Conservation (phyloP, 257 asterid species). For the Pogostemon cablin region DNA sequence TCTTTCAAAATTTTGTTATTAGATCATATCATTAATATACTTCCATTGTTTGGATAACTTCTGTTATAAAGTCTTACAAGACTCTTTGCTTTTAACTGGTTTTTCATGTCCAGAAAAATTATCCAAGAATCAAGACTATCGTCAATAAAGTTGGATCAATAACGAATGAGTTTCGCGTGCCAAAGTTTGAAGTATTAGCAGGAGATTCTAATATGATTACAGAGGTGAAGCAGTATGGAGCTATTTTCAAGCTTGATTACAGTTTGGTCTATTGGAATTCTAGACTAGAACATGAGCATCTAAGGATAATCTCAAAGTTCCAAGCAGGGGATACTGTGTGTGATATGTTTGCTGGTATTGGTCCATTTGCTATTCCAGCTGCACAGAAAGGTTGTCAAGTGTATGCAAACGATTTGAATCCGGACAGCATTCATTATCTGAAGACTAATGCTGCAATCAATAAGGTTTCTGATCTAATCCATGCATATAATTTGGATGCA, state of each 20-base stretch:
- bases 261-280: slow-evolving; percentile 97
- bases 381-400: slow-evolving; percentile 93
- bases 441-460: slow-evolving; percentile 78
- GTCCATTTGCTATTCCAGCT: slow-evolving; percentile 96
- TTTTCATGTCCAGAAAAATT: slow-evolving; percentile 65
- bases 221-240: slow-evolving; percentile 85
- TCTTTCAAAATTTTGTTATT: background rate
- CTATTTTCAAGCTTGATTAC: slow-evolving; percentile 93
- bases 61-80: background rate
- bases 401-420: slow-evolving; percentile 90
- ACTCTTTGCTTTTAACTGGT: slow-evolving; percentile 20
- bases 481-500: slow-evolving; percentile 81
- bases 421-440: slow-evolving; percentile 77
- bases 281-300: slow-evolving; percentile 93
- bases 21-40: background rate
- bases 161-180: slow-evolving; percentile 90
- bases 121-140: slow-evolving; percentile 85
- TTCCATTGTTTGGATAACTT: slow-evolving; percentile 19
- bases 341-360: slow-evolving; percentile 96
- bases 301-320: slow-evolving; percentile 74
- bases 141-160: slow-evolving; percentile 92
- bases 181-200: slow-evolving; percentile 85
- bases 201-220: slow-evolving; percentile 88
- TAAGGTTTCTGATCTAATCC: slow-evolving; percentile 74
- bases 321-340: slow-evolving; percentile 70